Evolutionary conservation across 73 alveolate genomes (phyloP).

Genomic region (Tetrahymena elliotti): DNA sequence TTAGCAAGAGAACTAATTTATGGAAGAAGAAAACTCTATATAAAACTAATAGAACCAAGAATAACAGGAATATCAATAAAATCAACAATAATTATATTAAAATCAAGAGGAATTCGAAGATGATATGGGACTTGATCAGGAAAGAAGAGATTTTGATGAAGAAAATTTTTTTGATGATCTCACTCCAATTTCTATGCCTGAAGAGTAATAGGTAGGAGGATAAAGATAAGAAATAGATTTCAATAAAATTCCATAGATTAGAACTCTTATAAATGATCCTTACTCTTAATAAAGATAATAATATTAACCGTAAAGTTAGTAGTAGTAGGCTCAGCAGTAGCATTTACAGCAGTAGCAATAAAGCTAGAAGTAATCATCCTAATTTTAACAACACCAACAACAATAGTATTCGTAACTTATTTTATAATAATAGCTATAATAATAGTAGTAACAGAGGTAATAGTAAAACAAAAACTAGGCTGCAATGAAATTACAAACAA

Average conservation of each 20-base stretch:
- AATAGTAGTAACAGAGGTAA: background rate
- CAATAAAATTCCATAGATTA: background rate
- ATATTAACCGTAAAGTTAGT: background rate
- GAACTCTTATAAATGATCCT: background rate
- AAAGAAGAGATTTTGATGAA: background rate
- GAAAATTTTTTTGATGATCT: background rate
- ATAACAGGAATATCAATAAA: background rate
- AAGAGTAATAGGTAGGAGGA: background rate
- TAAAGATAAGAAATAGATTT: background rate
- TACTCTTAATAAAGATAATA: background rate
- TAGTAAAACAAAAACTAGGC: background rate
- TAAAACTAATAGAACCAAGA: background rate
- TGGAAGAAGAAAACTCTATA: background rate
- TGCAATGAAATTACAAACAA: background rate
- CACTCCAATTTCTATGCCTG: background rate
- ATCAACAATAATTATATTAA: background rate
- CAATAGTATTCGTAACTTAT: background rate
- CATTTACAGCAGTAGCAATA: background rate
- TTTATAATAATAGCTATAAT: background rate
- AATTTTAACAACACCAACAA: background rate
- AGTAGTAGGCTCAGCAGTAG: background rate
- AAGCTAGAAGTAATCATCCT: constrained; percentile 1
- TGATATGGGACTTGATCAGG: background rate
- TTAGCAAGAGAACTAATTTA: background rate
- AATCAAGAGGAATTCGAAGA: background rate